Base-by-base conservation (phyloP, 2,329 filamentous ascomycete genomes). In the Westerdykella aurantiaca region DNA sequence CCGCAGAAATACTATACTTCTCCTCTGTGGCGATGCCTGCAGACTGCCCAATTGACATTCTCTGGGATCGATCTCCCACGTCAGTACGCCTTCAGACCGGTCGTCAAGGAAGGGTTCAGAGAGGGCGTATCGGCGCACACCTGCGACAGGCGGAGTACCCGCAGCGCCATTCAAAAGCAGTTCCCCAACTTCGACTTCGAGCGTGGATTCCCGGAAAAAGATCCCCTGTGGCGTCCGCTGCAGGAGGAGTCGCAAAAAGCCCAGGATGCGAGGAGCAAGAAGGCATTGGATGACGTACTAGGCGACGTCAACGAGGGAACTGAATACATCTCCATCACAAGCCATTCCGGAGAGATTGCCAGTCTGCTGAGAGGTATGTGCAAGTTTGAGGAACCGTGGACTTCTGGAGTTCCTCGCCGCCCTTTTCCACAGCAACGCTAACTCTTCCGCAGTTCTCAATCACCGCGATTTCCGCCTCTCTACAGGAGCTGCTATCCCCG, bases 401-500 rank as follows among this genome's bases (percentile, higher is more conserved):
- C 25, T 2, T n/a, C 7, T 29, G 4, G 4, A 6, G 18, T 21
- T 6, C 18, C 18, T 29, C 10, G 7, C 4, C 7, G 10, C 7
- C 25, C 11, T 5, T 12, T 12, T 9, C 10, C 11, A 12, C 3
- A 29, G 23, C 23, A 29, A 12, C 39, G 34, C 39, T 45, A 39
- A 45, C 14, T 29, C 12, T 14, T 34, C 13, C 5, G 25, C 21
- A 58, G 80, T 80, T 0, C 64, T 86, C 4, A 75, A 76, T 40
- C 83, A 87, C 55, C 74, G 76, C n/a, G 50, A 66, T 2, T 87
- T 86, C 58, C 62, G 69, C 2, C 69, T 87, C 11, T 71, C 70
- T n/a, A 88, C 84, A 0, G 83, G 84, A 7, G 77, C 81, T 45
- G 76, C 83, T 6, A 82, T 87, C 22, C 82, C 83, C 0, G 80